Evolutionary conservation across 2,329 filamentous ascomycete species (phyloP).

Genomic region (Anisogramma anomala): DNA sequence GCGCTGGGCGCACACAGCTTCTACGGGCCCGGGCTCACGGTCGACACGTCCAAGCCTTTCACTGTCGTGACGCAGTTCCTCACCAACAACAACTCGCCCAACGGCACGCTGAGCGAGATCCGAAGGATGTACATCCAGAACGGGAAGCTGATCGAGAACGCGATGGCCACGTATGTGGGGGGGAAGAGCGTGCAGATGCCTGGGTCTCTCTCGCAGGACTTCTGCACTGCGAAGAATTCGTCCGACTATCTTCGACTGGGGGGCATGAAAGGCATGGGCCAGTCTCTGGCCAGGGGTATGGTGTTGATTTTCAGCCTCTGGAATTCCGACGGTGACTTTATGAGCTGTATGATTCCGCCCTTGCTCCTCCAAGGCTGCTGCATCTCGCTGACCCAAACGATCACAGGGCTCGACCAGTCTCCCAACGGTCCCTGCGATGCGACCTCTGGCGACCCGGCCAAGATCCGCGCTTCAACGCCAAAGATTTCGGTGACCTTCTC

Average conservation of each 20-base stretch:
- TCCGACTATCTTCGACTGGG: background rate
- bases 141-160: constrained; percentile 32
- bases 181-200: constrained; percentile 10
- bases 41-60: constrained; percentile 22
- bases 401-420: background rate
- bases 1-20: constrained; percentile 19
- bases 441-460: background rate
- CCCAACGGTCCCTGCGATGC: background rate
- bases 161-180: constrained; percentile 17
- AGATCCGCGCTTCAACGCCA: background rate
- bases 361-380: background rate
- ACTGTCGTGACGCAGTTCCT: constrained; percentile 39
- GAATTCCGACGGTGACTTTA: constrained; percentile 1
- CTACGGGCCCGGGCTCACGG: constrained; percentile 16
- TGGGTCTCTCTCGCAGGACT: constrained; percentile 17
- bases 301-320: constrained; percentile 2
- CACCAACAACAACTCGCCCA: constrained; percentile 17
- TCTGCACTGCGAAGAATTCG: constrained; percentile 12
- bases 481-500: background rate
- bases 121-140: constrained; percentile 37
- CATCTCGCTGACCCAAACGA: background rate
- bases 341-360: background rate
- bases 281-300: constrained; percentile 1
- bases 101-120: constrained; percentile 30
- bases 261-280: background rate